Percentiles rank a stretch among this genome's conserved stretches.
Evolutionary conservation across 768 basidiomycete genomes (phyloP).

Genomic region (Chalciporus pseudorubinellus): DNA sequence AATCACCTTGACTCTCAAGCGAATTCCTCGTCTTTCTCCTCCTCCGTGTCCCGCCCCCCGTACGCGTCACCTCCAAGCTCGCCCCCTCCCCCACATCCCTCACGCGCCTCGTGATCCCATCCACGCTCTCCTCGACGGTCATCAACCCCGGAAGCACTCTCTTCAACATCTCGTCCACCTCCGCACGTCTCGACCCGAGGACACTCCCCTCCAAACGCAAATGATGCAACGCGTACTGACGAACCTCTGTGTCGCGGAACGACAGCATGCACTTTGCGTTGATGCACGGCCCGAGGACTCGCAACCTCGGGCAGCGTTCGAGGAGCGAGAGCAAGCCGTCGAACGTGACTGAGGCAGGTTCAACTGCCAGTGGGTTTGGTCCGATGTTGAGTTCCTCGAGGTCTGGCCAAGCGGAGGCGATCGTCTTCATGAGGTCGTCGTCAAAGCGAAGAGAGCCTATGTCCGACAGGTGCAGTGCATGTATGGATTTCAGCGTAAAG

Average conservation of each 20-base stretch:
- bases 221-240: slow-evolving; percentile 12
- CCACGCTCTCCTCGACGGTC: slow-evolving; percentile 23
- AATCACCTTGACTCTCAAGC: neutral
- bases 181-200: slow-evolving; percentile 9
- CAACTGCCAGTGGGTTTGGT: neutral
- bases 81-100: slow-evolving; percentile 7
- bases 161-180: slow-evolving; percentile 20
- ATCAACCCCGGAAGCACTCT: slow-evolving; percentile 21
- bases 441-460: slow-evolving; percentile 16
- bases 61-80: neutral
- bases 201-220: slow-evolving; percentile 17
- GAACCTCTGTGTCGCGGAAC: slow-evolving; percentile 12
- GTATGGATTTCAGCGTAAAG: slow-evolving; percentile 10
- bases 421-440: slow-evolving; percentile 17
- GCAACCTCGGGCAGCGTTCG: slow-evolving; percentile 17
- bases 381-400: slow-evolving; percentile 19
- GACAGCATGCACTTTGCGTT: slow-evolving; percentile 15
- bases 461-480: slow-evolving; percentile 11
- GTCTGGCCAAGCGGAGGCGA: slow-evolving; percentile 13
- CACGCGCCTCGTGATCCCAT: slow-evolving; percentile 13
- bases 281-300: slow-evolving; percentile 7
- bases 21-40: slow-evolving; percentile 18
- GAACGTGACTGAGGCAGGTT: slow-evolving; percentile 13
- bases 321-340: slow-evolving; percentile 22
- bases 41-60: slow-evolving; percentile 5